These are phyloP conservation scores for Ceratobasidium sp. DNA, from an alignment of 1,284 basidiomycete genomes.

Conservation along the genomic window DNA sequence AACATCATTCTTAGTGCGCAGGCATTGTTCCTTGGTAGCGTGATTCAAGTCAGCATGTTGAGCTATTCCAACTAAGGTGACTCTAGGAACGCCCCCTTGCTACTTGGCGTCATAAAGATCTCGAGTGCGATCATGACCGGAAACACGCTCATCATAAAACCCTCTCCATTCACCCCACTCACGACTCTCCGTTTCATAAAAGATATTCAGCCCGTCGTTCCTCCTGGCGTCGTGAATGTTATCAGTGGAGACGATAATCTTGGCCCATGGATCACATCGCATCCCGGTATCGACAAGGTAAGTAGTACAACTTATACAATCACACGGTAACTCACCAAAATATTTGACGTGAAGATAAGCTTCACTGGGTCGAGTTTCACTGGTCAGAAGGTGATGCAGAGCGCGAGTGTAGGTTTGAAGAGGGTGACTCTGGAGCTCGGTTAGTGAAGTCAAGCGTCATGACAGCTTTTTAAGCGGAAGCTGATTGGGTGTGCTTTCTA, in stretches of 20 bases:
- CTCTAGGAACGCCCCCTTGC: conserved; percentile 36
- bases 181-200: conserved; percentile 75
- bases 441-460: neutral
- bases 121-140: conserved; percentile 90
- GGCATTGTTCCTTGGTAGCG: conserved; percentile 42
- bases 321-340: conserved; percentile 33
- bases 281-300: conserved; percentile 83
- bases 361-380: conserved; percentile 62
- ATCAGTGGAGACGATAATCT: conserved; percentile 87
- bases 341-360: conserved; percentile 57
- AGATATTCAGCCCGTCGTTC: conserved; percentile 70
- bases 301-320: neutral
- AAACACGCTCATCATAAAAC: conserved; percentile 91
- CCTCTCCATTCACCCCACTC: conserved; percentile 91
- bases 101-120: conserved; percentile 75
- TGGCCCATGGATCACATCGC: conserved; percentile 83
- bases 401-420: conserved; percentile 66
- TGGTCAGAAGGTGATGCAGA: conserved; percentile 64
- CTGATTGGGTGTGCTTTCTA: no score
- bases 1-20: neutral
- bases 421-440: conserved; percentile 85
- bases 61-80: no score
- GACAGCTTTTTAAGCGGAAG: no score
- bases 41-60: no score
- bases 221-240: conserved; percentile 91